A percentile compares a stretch with the other conserved stretches of the same genome.
Evolutionary conservation across 257 asterid genomes (phyloP).

Genomic region (Ocimum tenuiflorum): DNA sequence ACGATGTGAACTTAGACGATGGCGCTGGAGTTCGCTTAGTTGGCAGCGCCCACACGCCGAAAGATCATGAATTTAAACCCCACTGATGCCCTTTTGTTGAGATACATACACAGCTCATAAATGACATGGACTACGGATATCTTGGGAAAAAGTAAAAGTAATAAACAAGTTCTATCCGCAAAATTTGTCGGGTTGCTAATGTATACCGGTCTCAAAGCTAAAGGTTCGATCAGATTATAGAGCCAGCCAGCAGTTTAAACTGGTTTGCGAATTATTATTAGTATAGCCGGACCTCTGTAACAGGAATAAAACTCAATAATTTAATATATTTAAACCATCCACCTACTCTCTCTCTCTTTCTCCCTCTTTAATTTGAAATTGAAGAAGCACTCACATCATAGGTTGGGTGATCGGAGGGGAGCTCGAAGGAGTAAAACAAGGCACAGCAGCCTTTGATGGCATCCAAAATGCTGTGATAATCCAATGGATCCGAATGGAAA

Average conservation of each 20-base stretch:
- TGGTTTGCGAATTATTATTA: not conserved
- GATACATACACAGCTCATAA: too few species aligned
- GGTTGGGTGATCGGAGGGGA: slow-evolving; percentile 60
- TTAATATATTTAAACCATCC: not conserved
- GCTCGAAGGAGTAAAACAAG: slow-evolving; percentile 79
- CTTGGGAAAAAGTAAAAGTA: too few species aligned
- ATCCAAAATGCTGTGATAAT: slow-evolving; percentile 80
- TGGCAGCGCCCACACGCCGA: too few species aligned
- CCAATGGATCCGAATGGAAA: slow-evolving; percentile 73
- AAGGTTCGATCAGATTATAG: not conserved
- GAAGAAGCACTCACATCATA: slow-evolving; percentile 55
- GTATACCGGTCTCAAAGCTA: not conserved
- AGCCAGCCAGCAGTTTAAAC: not conserved
- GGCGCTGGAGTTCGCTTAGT: too few species aligned
- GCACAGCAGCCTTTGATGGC: slow-evolving; percentile 83
- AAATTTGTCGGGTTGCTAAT: not conserved
- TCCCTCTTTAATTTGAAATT: not conserved
- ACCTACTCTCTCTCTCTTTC: not conserved
- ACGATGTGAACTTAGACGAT: too few species aligned
- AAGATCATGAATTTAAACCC: too few species aligned
- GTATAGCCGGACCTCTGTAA: slow-evolving; percentile 5
- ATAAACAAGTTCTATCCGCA: too few species aligned
- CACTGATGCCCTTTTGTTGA: too few species aligned
- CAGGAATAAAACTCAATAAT: not conserved
- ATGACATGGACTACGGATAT: too few species aligned